phyloP scores from a whole-genome alignment of 352 stramenopile species.

The Phytopythium oedochilum region DNA sequence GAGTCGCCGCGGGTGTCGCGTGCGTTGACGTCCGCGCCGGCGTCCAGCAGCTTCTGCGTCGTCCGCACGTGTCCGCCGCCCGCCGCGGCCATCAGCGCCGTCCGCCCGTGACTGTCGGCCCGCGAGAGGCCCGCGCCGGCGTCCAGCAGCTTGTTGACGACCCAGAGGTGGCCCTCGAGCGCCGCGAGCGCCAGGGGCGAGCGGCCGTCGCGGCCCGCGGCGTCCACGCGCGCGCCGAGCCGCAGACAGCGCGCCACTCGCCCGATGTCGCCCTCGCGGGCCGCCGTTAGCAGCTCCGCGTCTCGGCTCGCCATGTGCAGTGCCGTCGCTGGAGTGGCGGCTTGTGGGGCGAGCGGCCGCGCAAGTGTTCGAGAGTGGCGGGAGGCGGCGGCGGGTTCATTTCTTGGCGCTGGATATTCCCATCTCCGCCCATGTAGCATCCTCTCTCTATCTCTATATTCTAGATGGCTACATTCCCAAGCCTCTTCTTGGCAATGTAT shows the following conservation, averaged over 20 bases:
- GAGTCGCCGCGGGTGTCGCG: not conserved
- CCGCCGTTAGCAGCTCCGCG: not conserved
- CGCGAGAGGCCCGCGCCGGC: slow-evolving; percentile 8
- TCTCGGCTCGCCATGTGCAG: not conserved
- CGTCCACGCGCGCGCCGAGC: slow-evolving; percentile 1
- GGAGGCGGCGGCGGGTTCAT: too few species aligned
- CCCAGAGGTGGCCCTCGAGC: slow-evolving; percentile 1
- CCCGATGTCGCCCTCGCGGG: slow-evolving; percentile 3
- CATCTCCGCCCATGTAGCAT: too few species aligned
- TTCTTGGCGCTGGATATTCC: too few species aligned
- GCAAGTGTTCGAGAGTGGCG: too few species aligned
- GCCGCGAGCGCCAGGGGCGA: not conserved
- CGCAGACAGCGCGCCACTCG: slow-evolving; percentile 5
- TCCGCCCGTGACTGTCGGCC: not conserved
- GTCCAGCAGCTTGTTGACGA: slow-evolving; percentile 11
- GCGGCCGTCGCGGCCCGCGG: not conserved
- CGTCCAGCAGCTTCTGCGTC: slow-evolving; percentile 3
- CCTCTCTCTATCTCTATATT: too few species aligned
- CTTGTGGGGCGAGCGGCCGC: too few species aligned
- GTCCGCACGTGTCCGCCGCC: not conserved
- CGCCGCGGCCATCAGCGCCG: slow-evolving; percentile 3
- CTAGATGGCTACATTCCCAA: too few species aligned
- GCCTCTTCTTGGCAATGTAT: too few species aligned
- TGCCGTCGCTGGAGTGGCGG: too few species aligned
- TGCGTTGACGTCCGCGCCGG: slow-evolving; percentile 2